Conservation (phyloP, 2,329 filamentous ascomycete species). For the Torrubiella hemipterigena region DNA sequence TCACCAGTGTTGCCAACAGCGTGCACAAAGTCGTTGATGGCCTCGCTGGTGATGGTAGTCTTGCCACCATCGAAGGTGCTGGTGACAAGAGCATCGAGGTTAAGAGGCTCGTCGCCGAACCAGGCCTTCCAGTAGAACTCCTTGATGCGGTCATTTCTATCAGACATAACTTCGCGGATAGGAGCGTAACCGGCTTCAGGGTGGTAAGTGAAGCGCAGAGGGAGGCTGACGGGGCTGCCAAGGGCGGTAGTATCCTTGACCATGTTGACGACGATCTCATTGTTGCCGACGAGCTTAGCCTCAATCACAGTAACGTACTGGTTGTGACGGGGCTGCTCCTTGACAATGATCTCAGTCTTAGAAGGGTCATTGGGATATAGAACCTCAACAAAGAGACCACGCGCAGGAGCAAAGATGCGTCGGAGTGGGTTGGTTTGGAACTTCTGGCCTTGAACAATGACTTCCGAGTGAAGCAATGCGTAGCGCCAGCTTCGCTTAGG, state of each 20-base stretch:
- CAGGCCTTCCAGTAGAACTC: slow-evolving; percentile 98
- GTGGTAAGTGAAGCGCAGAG: slow-evolving; percentile 83
- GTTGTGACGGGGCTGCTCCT: slow-evolving; percentile 75
- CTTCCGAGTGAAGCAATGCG: slow-evolving; percentile 84
- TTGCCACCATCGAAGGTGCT: slow-evolving; percentile 84
- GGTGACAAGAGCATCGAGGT: slow-evolving; percentile 75
- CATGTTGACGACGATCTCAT: slow-evolving; percentile 78
- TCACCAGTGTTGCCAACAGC: slow-evolving; percentile 96
- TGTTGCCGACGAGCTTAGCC: slow-evolving; percentile 61
- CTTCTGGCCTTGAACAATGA: slow-evolving; percentile 88
- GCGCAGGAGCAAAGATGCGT: slow-evolving; percentile 76
- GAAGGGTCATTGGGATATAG: slow-evolving; percentile 65
- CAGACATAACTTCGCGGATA: slow-evolving; percentile 91
- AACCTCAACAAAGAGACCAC: slow-evolving; percentile 85
- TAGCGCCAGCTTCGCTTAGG: slow-evolving; percentile 84
- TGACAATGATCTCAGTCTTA: slow-evolving; percentile 76
- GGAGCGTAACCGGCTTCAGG: slow-evolving; percentile 96
- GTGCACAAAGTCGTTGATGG: slow-evolving; percentile 98
- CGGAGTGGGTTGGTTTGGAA: slow-evolving; percentile 96
- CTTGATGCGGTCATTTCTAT: slow-evolving; percentile 95
- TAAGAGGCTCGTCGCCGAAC: slow-evolving; percentile 79
- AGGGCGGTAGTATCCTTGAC: slow-evolving; percentile 87
- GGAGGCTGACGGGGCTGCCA: slow-evolving; percentile 68
- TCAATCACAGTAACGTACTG: slow-evolving; percentile 84
- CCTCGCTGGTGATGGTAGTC: slow-evolving; percentile 76